Conservation (phyloP, 441 rosid species). For the Pelargonium australe region DNA sequence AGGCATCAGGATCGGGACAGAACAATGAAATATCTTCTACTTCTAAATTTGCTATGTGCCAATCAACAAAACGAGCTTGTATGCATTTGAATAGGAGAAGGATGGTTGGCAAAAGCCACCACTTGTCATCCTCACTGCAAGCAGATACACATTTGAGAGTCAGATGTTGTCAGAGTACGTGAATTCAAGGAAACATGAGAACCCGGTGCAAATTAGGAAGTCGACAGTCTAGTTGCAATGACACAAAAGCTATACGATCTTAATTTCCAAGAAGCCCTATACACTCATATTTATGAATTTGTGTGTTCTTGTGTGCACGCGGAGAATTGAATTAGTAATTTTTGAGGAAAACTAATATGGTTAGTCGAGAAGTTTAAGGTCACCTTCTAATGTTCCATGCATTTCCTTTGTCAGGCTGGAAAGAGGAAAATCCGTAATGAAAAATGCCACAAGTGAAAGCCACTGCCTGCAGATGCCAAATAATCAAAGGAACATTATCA, state of each 20-base stretch:
- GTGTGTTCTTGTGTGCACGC: too few species aligned
- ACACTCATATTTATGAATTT: too few species aligned
- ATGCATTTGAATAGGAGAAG: conserved; percentile 59
- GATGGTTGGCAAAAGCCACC: conserved; percentile 90
- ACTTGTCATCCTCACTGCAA: conserved; percentile 70
- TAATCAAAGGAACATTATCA: not conserved
- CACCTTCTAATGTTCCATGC: conserved; percentile 63
- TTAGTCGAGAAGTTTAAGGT: conserved; percentile 12
- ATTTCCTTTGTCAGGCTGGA: conserved; percentile 38
- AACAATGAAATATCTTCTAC: conserved; percentile 69
- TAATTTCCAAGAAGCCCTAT: too few species aligned
- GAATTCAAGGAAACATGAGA: not conserved
- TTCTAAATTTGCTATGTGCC: conserved; percentile 93
- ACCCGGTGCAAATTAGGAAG: not conserved
- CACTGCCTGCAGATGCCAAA: conserved; percentile 57
- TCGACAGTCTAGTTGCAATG: too few species aligned
- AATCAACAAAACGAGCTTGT: conserved; percentile 83
- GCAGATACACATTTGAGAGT: conserved; percentile 16
- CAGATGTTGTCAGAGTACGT: not conserved
- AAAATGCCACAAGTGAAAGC: conserved; percentile 71
- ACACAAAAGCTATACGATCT: too few species aligned
- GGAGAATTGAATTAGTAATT: not conserved
- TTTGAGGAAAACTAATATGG: not conserved
- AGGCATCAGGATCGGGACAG: conserved; percentile 79
- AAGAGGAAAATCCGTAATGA: conserved; percentile 45